Evolutionary conservation across 2,329 filamentous ascomycete species (phyloP).

Genomic region (Didymella pinodella): DNA sequence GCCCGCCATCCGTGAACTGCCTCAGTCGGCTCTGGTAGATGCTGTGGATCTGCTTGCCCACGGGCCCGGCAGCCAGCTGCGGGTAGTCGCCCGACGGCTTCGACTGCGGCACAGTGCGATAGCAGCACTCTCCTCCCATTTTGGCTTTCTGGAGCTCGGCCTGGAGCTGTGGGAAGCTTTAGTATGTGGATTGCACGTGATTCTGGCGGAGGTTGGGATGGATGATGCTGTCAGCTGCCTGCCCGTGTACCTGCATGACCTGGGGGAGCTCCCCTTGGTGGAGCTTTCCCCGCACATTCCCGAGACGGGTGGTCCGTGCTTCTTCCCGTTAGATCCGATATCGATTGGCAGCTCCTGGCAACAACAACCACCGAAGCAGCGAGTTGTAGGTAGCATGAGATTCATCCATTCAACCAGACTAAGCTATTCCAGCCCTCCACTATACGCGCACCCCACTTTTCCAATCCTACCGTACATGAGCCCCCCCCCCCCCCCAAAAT

Average conservation of each 20-base stretch:
- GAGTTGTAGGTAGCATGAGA: neutral
- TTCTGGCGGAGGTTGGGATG: slow-evolving; percentile 2
- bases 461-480: neutral
- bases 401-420: slow-evolving; percentile 2
- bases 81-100: slow-evolving; percentile 37
- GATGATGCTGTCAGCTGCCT: slow-evolving; percentile 16
- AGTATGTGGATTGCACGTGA: neutral
- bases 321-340: slow-evolving; percentile 1
- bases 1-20: slow-evolving; percentile 78
- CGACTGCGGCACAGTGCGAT: slow-evolving; percentile 39
- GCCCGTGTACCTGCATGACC: slow-evolving; percentile 19
- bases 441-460: slow-evolving; percentile 4
- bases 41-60: slow-evolving; percentile 68
- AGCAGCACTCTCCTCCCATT: slow-evolving; percentile 49
- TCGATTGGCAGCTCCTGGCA: slow-evolving; percentile 7
- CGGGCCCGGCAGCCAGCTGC: slow-evolving; percentile 46
- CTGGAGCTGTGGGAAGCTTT: neutral
- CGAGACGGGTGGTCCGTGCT: slow-evolving; percentile 1
- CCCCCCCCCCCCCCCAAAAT: neutral
- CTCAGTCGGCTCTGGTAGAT: slow-evolving; percentile 86
- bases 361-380: too few relatives aligned
- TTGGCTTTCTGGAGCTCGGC: neutral
- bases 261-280: neutral
- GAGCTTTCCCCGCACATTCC: slow-evolving; percentile 17
- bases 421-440: slow-evolving; percentile 4